A percentile compares a stretch with the other conserved stretches of the same genome.
Evolutionary conservation across 2,329 filamentous ascomycete species (phyloP).

Genomic region (Metarhizium rileyi): DNA sequence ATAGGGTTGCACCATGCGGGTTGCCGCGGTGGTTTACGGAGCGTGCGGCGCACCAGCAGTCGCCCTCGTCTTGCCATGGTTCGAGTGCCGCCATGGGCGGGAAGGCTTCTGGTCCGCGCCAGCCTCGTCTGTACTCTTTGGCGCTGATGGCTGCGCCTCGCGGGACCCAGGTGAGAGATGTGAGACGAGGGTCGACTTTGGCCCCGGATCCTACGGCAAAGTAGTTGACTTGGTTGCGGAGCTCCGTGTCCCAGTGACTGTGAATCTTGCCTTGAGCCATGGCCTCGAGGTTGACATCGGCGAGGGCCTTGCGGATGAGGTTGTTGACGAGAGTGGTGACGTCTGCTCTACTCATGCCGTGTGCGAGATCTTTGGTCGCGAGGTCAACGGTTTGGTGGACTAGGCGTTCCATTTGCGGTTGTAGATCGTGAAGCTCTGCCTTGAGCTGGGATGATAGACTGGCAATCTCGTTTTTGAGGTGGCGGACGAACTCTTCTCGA

Average conservation of each 20-base stretch:
- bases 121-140: conserved; percentile 10
- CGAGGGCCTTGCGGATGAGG: conserved; percentile 33
- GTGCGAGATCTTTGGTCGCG: conserved; percentile 14
- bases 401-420: conserved; percentile 23
- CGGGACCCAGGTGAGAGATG: conserved; percentile 47
- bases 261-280: conserved; percentile 37
- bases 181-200: conserved; percentile 46
- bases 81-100: conserved; percentile 47
- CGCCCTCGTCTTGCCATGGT: conserved; percentile 67
- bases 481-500: conserved; percentile 37
- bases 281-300: conserved; percentile 35
- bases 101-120: conserved; percentile 8
- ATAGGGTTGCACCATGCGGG: conserved; percentile 52
- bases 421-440: conserved; percentile 29
- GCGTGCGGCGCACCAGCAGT: conserved; percentile 72
- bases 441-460: conserved; percentile 29
- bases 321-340: conserved; percentile 30
- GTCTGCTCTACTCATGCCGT: conserved; percentile 30
- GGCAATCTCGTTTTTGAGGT: conserved; percentile 30
- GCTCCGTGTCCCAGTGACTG: conserved; percentile 30
- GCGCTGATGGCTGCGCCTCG: conserved; percentile 10
- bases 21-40: conserved; percentile 28
- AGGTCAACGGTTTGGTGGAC: conserved; percentile 21
- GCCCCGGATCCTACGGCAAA: conserved; percentile 60
- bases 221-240: conserved; percentile 59